A percentile compares a stretch with the other conserved stretches of the same genome.
phyloP scores from a whole-genome alignment of 75 land plant species.

The Pinus tabuliformis region DNA sequence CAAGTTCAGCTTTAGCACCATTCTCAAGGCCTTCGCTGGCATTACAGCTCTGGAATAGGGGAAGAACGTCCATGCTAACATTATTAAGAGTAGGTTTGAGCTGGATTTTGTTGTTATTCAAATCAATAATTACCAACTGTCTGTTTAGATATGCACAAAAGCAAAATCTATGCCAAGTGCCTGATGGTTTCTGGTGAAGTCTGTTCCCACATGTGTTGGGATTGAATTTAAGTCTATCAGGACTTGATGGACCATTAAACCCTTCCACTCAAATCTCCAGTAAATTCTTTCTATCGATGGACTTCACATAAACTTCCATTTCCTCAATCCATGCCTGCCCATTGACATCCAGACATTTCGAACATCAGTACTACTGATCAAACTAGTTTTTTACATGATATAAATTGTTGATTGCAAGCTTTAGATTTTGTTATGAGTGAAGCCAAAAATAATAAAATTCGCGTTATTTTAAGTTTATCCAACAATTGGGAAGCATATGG shows the following conservation, averaged over 20 bases:
- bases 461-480: too few species aligned
- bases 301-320: conserved; percentile 82
- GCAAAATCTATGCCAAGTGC: conserved; percentile 76
- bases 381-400: background rate
- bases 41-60: too few species aligned
- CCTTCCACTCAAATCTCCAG: conserved; percentile 77
- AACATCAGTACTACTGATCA: background rate
- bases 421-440: too few species aligned
- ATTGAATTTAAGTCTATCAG: conserved; percentile 42
- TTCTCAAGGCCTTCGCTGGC: too few species aligned
- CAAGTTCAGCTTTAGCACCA: too few species aligned
- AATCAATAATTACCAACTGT: conserved; percentile 57
- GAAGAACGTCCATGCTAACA: too few species aligned
- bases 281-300: conserved; percentile 68
- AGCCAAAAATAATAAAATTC: background rate
- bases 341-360: background rate
- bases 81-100: too few species aligned
- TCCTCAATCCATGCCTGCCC: conserved; percentile 82
- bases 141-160: conserved; percentile 79
- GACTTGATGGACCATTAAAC: conserved; percentile 68
- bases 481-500: too few species aligned
- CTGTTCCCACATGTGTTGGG: conserved; percentile 79
- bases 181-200: conserved; percentile 80
- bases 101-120: too few species aligned
- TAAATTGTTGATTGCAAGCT: too few species aligned